Percentiles rank a stretch among this genome's conserved stretches.
Conservation (phyloP, 2,329 filamentous ascomycete genomes). For the Fusarium tuaranense region DNA sequence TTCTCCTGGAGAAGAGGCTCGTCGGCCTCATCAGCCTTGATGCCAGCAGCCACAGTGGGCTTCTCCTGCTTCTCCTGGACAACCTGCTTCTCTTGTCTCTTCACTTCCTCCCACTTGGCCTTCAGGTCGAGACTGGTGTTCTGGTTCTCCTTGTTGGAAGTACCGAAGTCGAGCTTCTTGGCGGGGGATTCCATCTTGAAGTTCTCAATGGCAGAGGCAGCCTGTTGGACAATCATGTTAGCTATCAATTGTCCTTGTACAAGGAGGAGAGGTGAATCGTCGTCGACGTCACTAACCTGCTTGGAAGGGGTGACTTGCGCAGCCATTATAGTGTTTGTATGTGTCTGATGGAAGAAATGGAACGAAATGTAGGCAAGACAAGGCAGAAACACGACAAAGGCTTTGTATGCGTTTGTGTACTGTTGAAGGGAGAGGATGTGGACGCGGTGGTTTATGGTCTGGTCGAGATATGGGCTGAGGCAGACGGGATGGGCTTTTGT, state of each 20-base stretch:
- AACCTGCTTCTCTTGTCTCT: constrained; percentile 51
- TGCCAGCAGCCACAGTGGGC: constrained; percentile 53
- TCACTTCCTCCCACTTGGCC: constrained; percentile 65
- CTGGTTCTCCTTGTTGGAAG: constrained; percentile 85
- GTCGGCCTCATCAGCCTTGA: constrained; percentile 78
- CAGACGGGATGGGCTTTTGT: constrained; percentile 55
- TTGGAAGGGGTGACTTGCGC: constrained; percentile 74
- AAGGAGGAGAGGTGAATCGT: background rate
- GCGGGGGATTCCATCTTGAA: constrained; percentile 93
- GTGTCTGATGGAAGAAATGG: constrained; percentile 9
- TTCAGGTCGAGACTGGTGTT: constrained; percentile 67
- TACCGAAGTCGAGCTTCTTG: constrained; percentile 87
- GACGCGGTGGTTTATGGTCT: constrained; percentile 47
- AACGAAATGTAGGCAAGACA: constrained; percentile 12
- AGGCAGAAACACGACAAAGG: constrained; percentile 29
- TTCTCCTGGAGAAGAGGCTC: constrained; percentile 97
- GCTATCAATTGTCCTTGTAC: constrained; percentile 27
- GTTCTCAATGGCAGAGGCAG: constrained; percentile 85
- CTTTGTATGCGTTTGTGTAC: constrained; percentile 38
- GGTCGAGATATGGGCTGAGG: constrained; percentile 39
- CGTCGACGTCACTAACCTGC: constrained; percentile 61
- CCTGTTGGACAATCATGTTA: constrained; percentile 65
- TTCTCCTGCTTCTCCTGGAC: constrained; percentile 35
- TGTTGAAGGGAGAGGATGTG: constrained; percentile 32
- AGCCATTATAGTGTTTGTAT: constrained; percentile 70